Conservation (phyloP, 108 stramenopile genomes). For the Skeletonema marinoi region DNA sequence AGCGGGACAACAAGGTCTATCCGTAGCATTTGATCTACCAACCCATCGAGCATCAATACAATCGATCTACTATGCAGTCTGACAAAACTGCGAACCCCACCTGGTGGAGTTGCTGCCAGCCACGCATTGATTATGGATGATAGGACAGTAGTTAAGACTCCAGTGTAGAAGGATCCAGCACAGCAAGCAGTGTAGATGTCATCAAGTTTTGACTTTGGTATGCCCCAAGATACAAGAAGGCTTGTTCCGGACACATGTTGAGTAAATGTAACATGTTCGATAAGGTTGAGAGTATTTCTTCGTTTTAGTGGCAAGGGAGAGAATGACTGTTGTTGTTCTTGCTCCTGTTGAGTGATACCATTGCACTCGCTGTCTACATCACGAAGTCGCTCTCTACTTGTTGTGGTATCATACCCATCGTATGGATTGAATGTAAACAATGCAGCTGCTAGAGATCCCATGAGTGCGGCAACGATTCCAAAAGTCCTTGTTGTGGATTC, state of each 20-base stretch:
- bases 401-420: constrained; percentile 32
- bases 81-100: constrained; percentile 40
- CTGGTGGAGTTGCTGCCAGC: constrained; percentile 41
- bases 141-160: constrained; percentile 40
- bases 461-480: constrained; percentile 44
- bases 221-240: constrained; percentile 35
- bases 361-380: background rate
- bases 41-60: constrained; percentile 37
- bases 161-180: constrained; percentile 43
- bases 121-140: constrained; percentile 41
- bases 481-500: constrained; percentile 45
- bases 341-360: background rate
- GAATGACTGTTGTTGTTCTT: constrained; percentile 1
- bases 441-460: constrained; percentile 36
- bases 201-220: constrained; percentile 18
- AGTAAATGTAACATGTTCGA: constrained; percentile 43
- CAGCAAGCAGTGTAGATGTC: constrained; percentile 43
- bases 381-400: background rate
- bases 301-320: constrained; percentile 14
- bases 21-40: no score
- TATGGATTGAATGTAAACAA: constrained; percentile 35
- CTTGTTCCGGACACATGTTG: constrained; percentile 37
- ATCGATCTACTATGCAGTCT: constrained; percentile 30
- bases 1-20: no score
- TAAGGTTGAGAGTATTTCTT: constrained; percentile 18